Percentiles rank a stretch among this genome's conserved stretches.
Evolutionary conservation across 208 protist species (phyloP).

Genomic region (Cochliopodium minus): DNA sequence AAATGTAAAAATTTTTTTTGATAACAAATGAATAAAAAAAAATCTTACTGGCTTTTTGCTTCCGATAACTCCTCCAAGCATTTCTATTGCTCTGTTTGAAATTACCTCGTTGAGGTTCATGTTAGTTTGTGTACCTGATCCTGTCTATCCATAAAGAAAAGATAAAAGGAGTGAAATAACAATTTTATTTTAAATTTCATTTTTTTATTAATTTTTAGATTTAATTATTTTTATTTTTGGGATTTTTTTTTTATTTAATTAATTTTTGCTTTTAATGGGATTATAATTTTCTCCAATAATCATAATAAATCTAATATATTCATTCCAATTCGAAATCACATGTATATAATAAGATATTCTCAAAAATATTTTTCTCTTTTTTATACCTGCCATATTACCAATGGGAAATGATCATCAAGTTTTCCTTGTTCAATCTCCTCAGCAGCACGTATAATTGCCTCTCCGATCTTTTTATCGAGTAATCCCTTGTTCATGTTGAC

Average conservation of each 20-base stretch:
- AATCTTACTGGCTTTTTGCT: no score
- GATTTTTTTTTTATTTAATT: no score
- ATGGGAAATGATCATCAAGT: constrained; percentile 14
- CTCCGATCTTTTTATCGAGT: not conserved
- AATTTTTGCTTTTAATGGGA: no score
- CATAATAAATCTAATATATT: not conserved
- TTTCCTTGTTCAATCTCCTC: constrained; percentile 10
- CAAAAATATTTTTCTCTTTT: no score
- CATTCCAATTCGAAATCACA: not conserved
- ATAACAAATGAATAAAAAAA: not conserved
- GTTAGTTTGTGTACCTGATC: constrained; percentile 69
- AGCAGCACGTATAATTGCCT: constrained; percentile 9
- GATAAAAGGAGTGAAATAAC: not conserved
- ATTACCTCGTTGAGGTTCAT: constrained; percentile 80
- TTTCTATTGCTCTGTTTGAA: constrained; percentile 53
- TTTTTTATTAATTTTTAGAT: no score
- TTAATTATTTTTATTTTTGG: no score
- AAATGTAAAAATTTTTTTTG: no score
- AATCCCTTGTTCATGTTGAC: constrained; percentile 1
- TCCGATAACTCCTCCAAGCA: constrained; percentile 48
- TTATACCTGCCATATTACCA: constrained; percentile 15
- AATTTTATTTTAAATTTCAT: not conserved
- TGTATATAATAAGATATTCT: no score
- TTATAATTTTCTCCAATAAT: no score
- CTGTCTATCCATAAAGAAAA: constrained; percentile 35